These are phyloP conservation scores for Sparassis latifolia DNA, from an alignment of 1,284 basidiomycete species.

Conservation along the genomic window DNA sequence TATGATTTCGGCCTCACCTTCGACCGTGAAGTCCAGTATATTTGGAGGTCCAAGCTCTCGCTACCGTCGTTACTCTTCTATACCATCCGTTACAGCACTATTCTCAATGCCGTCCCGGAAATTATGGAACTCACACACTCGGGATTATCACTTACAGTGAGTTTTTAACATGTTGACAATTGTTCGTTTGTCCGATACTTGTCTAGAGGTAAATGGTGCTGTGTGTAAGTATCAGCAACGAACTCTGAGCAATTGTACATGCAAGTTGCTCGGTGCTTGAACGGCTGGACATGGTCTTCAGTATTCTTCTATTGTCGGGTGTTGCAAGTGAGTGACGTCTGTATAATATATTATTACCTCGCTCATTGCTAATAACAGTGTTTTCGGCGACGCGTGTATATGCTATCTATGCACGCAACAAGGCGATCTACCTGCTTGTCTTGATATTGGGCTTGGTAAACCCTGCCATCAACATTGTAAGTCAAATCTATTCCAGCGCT, in stretches of 20 bases:
- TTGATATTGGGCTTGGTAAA: constrained; percentile 4
- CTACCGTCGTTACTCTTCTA: constrained; percentile 5
- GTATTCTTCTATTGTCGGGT: constrained; percentile 1
- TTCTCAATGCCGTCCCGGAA: constrained; percentile 1
- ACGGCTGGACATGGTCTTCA: constrained; percentile 2
- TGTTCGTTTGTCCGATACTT: not conserved
- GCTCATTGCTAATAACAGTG: not conserved
- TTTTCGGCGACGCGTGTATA: constrained; percentile 8
- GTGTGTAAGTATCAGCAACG: not conserved
- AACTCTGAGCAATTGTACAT: not conserved
- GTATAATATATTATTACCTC: not conserved
- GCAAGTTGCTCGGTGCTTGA: constrained; percentile 3
- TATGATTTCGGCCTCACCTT: constrained; percentile 9
- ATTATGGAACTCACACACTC: constrained; percentile 2
- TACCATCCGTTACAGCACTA: constrained; percentile 3
- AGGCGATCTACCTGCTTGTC: not conserved
- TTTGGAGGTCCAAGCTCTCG: constrained; percentile 1
- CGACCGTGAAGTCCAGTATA: constrained; percentile 2
- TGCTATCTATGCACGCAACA: constrained; percentile 3
- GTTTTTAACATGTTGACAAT: not conserved
- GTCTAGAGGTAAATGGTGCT: not conserved
- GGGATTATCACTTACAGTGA: constrained; percentile 1
- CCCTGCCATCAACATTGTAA: constrained; percentile 5
- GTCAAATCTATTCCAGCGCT: not conserved
- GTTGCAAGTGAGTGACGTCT: constrained; percentile 2